Evolutionary conservation across 352 stramenopile species (phyloP).

Genomic region (Aphanomyces euteiches): DNA sequence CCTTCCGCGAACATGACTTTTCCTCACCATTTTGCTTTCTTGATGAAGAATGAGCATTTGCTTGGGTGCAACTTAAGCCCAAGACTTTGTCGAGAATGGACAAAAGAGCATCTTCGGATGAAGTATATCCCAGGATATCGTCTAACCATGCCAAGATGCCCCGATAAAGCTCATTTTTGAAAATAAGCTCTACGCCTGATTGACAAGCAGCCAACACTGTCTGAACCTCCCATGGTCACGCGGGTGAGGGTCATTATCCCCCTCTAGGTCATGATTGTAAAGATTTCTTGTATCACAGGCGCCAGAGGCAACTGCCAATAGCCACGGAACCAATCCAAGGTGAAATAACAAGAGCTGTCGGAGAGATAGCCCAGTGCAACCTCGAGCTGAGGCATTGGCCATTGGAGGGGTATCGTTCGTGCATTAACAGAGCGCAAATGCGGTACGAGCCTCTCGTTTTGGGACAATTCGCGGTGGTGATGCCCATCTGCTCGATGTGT

Average conservation of each 20-base stretch:
- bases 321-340: constrained; percentile 33
- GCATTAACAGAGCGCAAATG: constrained; percentile 33
- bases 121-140: constrained; percentile 22
- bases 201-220: constrained; percentile 30
- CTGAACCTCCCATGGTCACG: constrained; percentile 25
- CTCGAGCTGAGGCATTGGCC: constrained; percentile 31
- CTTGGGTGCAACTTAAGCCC: constrained; percentile 15
- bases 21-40: constrained; percentile 17
- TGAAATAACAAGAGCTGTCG: constrained; percentile 30
- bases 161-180: constrained; percentile 17
- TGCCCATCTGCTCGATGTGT: too few species aligned
- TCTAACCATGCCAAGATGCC: constrained; percentile 23
- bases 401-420: constrained; percentile 29
- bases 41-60: constrained; percentile 18
- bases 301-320: constrained; percentile 33
- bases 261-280: constrained; percentile 28
- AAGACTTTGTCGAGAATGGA: constrained; percentile 19
- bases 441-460: constrained; percentile 26
- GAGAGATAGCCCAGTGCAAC: constrained; percentile 11
- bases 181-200: not conserved
- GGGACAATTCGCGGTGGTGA: constrained; percentile 24
- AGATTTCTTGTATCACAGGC: constrained; percentile 18
- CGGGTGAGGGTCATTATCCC: constrained; percentile 27
- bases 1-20: constrained; percentile 28
- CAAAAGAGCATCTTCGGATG: constrained; percentile 12